These are phyloP conservation scores for Remersonia thermophila DNA, from an alignment of 2,329 filamentous ascomycete species.

Conservation along the genomic window DNA sequence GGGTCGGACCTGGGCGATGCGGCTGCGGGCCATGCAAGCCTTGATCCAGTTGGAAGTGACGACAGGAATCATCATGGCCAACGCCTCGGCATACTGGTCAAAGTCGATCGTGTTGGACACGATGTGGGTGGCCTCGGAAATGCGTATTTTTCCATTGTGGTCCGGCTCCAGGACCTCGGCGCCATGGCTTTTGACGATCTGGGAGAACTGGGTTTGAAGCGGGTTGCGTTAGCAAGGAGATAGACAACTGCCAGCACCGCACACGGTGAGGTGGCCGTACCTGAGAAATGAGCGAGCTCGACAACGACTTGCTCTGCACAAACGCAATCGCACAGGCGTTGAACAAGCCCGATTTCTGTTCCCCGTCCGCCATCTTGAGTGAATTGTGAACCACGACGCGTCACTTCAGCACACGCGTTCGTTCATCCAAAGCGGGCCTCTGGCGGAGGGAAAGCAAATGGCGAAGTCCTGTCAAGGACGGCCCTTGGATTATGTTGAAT, in stretches of 20 bases:
- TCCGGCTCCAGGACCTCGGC: slow-evolving; percentile 35
- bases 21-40: slow-evolving; percentile 54
- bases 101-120: slow-evolving; percentile 75
- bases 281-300: slow-evolving; percentile 12
- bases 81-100: slow-evolving; percentile 64
- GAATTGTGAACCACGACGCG: slow-evolving; percentile 6
- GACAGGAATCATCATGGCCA: slow-evolving; percentile 69
- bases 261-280: slow-evolving; percentile 8
- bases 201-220: slow-evolving; percentile 9
- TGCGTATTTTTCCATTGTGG: slow-evolving; percentile 35
- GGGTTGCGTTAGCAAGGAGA: too few relatives aligned
- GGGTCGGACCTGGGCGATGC: slow-evolving; percentile 64
- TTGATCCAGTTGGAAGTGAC: slow-evolving; percentile 74
- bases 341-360: slow-evolving; percentile 10
- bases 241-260: too few relatives aligned
- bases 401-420: slow-evolving; percentile 3
- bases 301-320: slow-evolving; percentile 17
- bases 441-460: background rate
- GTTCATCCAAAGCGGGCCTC: slow-evolving; percentile 7
- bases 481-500: too few relatives aligned
- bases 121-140: slow-evolving; percentile 41
- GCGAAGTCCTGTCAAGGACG: too few relatives aligned
- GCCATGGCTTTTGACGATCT: slow-evolving; percentile 34
- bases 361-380: slow-evolving; percentile 12
- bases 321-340: slow-evolving; percentile 15